Evolutionary conservation across 192 early-diverging fungal genomes (phyloP), one percentile per base, ranked within the genome.

Genomic region (Coemansia sp.): DNA sequence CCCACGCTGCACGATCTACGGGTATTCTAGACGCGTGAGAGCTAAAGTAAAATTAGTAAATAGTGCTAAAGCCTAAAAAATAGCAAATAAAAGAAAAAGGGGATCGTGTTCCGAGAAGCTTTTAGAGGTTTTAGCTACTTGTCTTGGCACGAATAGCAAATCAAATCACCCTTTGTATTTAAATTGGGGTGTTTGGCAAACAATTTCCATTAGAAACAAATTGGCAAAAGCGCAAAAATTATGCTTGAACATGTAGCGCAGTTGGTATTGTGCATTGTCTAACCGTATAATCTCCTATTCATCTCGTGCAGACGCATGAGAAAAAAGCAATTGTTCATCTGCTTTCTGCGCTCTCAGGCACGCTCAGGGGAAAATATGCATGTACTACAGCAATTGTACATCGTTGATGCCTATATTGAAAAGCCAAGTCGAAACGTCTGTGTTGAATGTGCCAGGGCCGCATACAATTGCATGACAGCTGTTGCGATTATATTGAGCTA

Each of bases 391-490:
- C 26, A 25, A 17, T 49, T 76, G 74, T 12, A 64, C 54, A 10
- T 40, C 57, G 11, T 14, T 19, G 2, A 69, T 34, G 2, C 64
- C 64, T n/a, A 71, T 22, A 21, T 44, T 51, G 2, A 8, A n/a
- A 36, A 77, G 61, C 63, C 63, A 71, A 10, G 40, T 4, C 11
- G 25, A 36, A 2, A 77, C 65, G 40, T 77, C 68, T 12, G 22
- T n/a, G 42, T 77, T 77, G 42, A 77, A 77, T 14, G 58, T 21
- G 5, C 58, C 68, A 9, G 74, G 74, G 2, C 74, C 74, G 23
- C 74, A 77, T 26, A 77, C 65, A 50, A 71, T 59, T 5, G 74
- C 74, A 23, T 44, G 10, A 31, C 38, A 21, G 1, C 38, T 21
- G 0, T n/a, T 1, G 0, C 15, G n/a, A 54, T 15, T 25, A 22